Evolutionary conservation across 1,284 basidiomycete genomes (phyloP).

Genomic region (Pascua sp.): DNA sequence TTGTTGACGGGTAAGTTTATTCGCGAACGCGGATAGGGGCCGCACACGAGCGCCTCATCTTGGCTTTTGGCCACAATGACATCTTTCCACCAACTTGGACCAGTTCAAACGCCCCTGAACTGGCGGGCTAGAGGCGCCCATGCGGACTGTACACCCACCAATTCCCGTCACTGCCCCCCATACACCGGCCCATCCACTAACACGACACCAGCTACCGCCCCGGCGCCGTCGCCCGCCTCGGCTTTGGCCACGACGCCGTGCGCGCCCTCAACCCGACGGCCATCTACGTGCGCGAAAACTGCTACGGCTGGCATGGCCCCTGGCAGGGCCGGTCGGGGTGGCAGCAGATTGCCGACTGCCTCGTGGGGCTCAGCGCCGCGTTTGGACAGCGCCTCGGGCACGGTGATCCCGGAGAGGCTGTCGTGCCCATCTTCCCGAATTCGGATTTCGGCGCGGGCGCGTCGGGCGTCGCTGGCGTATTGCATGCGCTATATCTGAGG

Average conservation of each 20-base stretch:
- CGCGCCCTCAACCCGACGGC: slow-evolving; percentile 6
- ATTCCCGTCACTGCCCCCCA: too few relatives aligned
- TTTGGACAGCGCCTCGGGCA: slow-evolving; percentile 9
- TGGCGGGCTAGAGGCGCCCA: too few relatives aligned
- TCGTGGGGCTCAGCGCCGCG: neutral
- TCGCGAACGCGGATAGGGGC: too few relatives aligned
- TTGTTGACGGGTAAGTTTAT: slow-evolving; percentile 9
- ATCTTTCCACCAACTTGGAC: too few relatives aligned
- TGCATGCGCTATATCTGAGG: slow-evolving; percentile 11
- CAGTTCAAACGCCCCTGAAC: too few relatives aligned
- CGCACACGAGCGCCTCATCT: too few relatives aligned
- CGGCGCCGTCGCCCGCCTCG: slow-evolving; percentile 3
- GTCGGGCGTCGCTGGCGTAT: slow-evolving; percentile 5
- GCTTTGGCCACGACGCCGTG: slow-evolving; percentile 6
- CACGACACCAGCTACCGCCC: slow-evolving; percentile 5
- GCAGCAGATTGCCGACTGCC: slow-evolving; percentile 13
- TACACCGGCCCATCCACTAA: neutral
- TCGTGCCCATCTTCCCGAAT: slow-evolving; percentile 13
- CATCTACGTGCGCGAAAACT: slow-evolving; percentile 15
- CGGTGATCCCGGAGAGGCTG: neutral
- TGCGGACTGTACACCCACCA: too few relatives aligned
- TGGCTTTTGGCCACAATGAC: too few relatives aligned
- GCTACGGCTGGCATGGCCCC: slow-evolving; percentile 16
- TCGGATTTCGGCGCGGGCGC: slow-evolving; percentile 11
- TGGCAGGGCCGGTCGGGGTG: slow-evolving; percentile 13